Evolutionary conservation across 2,329 filamentous ascomycete species (phyloP), one percentile per base, ranked within the genome.

Genomic region (Epichloe scottii): DNA sequence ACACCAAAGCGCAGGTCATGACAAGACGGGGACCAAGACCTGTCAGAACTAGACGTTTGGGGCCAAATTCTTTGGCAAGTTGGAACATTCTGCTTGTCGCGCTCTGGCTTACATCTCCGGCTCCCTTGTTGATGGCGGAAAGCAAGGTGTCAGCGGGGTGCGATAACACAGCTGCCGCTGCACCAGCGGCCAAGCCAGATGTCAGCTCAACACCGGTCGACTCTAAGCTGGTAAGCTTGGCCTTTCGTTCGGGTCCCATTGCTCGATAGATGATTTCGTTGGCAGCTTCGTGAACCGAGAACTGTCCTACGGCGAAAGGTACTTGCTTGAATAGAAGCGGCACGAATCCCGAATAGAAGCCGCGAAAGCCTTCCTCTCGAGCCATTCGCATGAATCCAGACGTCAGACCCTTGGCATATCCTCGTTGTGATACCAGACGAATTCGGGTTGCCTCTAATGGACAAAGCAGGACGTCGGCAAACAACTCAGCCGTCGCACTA

Each of bases 271-370:
- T 79, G 58, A 77, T 64, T 71, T 95, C 88, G 62, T 86, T 82
- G 60, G 85, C 87, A 62, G 87, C 91, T 74, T 95, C 89, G 76
- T 88, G 93, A 51, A 91, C 89, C 59, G 90, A 87, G 75, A 95
- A 95, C 75, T 95, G 94, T 67, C 88, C 82, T 71, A 95, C 89
- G 59, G 89, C 94, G 74, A 94, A 95, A 17, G 89, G 89, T 51
- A 95, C 84, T 77, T 93, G 87, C 72, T 91, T 90, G 72, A 87
- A 89, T 57, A 89, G 76, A 60, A 91, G 82, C 30, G 87, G 87
- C 49, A 89, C 85, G 71, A 95, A 94, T 58, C 89, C 89, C 56
- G 87, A 89, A 77, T 95, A 95, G 73, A 95, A 91, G 54, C 87
- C 89, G 59, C 78, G 79, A 53, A 90, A 53, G 63, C 88, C 87